These are phyloP conservation scores for Amaranthus palmeri DNA, from an alignment of 148 eudicot genomes.

Conservation along the genomic window DNA sequence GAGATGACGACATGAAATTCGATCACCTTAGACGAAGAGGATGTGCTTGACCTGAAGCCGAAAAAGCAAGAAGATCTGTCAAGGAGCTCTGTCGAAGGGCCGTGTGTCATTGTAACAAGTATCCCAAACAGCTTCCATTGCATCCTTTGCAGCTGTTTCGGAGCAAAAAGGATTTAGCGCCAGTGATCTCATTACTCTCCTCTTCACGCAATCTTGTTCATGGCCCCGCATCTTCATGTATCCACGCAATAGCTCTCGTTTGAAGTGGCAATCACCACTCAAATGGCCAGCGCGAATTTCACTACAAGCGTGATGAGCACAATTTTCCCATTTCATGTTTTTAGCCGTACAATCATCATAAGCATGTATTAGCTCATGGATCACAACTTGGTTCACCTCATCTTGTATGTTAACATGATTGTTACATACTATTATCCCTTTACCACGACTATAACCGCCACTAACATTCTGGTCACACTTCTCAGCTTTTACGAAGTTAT, in stretches of 20 bases:
- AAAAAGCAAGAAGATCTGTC: constrained; percentile 6
- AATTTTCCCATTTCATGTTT: constrained; percentile 80
- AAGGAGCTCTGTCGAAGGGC: constrained; percentile 92
- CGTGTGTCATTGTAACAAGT: constrained; percentile 85
- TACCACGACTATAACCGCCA: constrained; percentile 64
- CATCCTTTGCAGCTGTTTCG: constrained; percentile 75
- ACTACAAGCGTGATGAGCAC: constrained; percentile 96
- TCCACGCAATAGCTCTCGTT: constrained; percentile 82
- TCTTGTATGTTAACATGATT: constrained; percentile 68
- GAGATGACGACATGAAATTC: too few species aligned
- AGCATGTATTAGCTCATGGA: constrained; percentile 94
- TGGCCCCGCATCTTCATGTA: constrained; percentile 77
- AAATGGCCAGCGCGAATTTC: constrained; percentile 98
- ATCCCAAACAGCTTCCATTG: constrained; percentile 97
- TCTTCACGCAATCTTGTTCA: constrained; percentile 88
- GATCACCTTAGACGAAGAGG: too few species aligned
- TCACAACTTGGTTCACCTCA: constrained; percentile 82
- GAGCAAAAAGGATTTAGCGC: constrained; percentile 65
- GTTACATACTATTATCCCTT: constrained; percentile 79
- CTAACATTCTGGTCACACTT: constrained; percentile 36
- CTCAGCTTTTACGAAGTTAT: constrained; percentile 63
- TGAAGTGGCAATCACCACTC: constrained; percentile 92
- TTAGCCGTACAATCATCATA: constrained; percentile 89
- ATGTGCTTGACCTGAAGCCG: too few species aligned
- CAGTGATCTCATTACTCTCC: constrained; percentile 87